Evolutionary conservation across 352 stramenopile genomes (phyloP).

Genomic region (Phytophthora nicotianae): DNA sequence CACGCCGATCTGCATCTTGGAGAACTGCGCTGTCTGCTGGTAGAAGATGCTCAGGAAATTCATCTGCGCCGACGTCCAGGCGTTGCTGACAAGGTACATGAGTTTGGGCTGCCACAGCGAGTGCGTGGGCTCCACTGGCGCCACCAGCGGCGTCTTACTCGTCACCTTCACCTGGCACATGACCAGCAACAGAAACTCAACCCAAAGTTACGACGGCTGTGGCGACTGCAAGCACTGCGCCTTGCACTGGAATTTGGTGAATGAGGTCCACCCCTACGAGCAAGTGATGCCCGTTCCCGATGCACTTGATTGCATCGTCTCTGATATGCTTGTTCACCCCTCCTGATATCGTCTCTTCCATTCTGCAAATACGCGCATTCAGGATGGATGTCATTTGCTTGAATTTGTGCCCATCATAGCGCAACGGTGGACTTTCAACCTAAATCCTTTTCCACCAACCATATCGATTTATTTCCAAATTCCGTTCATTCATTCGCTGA

Average conservation of each 20-base stretch:
- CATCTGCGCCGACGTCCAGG: slow-evolving; percentile 65
- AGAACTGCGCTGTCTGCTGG: slow-evolving; percentile 65
- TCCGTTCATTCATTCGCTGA: slow-evolving; percentile 4
- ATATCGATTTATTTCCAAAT: not conserved
- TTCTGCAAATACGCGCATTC: not conserved
- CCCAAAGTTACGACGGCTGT: not conserved
- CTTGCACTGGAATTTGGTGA: slow-evolving; percentile 24
- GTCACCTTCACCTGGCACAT: slow-evolving; percentile 35
- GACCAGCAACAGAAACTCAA: slow-evolving; percentile 1
- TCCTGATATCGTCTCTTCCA: not conserved
- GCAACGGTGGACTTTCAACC: slow-evolving; percentile 18
- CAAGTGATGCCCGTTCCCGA: not conserved
- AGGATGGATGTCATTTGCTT: slow-evolving; percentile 23
- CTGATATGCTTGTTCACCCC: slow-evolving; percentile 25
- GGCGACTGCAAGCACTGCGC: not conserved
- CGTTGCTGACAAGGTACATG: slow-evolving; percentile 77
- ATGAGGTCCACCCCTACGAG: slow-evolving; percentile 13
- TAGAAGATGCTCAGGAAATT: slow-evolving; percentile 84
- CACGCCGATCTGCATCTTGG: slow-evolving; percentile 79
- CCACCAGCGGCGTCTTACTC: slow-evolving; percentile 36
- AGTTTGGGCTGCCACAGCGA: slow-evolving; percentile 69
- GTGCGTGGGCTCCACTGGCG: slow-evolving; percentile 4
- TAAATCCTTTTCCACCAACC: slow-evolving; percentile 24
- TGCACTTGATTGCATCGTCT: slow-evolving; percentile 10
- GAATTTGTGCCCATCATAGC: slow-evolving; percentile 19